Evolutionary conservation across 2,329 filamentous ascomycete genomes (phyloP).

Genomic region (Sphaerulina populicola): DNA sequence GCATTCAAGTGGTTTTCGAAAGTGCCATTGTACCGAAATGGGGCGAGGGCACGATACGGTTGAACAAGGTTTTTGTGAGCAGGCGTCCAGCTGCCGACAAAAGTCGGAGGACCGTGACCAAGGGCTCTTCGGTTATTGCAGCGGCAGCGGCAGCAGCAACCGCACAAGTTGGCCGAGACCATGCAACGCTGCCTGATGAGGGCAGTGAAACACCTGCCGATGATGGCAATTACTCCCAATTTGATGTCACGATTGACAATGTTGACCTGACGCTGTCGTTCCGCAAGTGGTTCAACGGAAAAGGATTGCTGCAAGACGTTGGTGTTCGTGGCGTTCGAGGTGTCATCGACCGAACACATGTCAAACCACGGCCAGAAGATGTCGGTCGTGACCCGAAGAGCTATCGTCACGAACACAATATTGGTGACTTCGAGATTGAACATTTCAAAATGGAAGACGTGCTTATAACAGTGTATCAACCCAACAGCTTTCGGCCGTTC

Average conservation of each 20-base stretch:
- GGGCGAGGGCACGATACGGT: conserved; percentile 89
- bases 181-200: conserved; percentile 31
- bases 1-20: conserved; percentile 90
- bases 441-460: conserved; percentile 94
- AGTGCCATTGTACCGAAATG: conserved; percentile 95
- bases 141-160: conserved; percentile 77
- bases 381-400: conserved; percentile 70
- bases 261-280: conserved; percentile 96
- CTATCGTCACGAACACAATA: conserved; percentile 77
- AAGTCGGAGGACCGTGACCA: conserved; percentile 55
- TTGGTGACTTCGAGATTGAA: conserved; percentile 94
- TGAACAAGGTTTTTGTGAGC: conserved; percentile 94
- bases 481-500: conserved; percentile 84
- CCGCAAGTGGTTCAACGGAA: conserved; percentile 98
- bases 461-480: conserved; percentile 84
- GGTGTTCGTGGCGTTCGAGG: conserved; percentile 90
- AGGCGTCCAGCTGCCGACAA: conserved; percentile 67
- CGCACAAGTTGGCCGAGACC: conserved; percentile 43
- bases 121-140: conserved; percentile 77
- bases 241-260: conserved; percentile 87
- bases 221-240: conserved; percentile 95
- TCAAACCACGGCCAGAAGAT: conserved; percentile 54
- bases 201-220: conserved; percentile 55
- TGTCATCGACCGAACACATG: conserved; percentile 80
- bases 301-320: conserved; percentile 81